Conservation (phyloP, 768 basidiomycete species). For the Boletus eberwhitei region DNA sequence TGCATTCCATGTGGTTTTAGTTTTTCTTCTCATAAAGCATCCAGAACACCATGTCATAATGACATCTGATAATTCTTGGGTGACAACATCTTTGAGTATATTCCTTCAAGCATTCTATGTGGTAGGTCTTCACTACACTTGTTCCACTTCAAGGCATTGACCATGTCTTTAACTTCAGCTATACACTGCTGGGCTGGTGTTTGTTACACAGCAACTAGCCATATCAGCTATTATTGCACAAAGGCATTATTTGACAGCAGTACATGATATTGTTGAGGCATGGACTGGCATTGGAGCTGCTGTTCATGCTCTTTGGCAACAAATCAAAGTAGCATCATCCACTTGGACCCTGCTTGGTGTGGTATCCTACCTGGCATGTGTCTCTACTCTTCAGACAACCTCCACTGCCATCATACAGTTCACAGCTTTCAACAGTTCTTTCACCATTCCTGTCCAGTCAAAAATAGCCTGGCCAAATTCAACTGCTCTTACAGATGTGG, state of each 20-base stretch:
- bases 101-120: constrained; percentile 3
- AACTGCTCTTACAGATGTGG: not conserved
- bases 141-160: not conserved
- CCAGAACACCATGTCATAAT: not conserved
- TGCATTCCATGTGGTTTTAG: not conserved
- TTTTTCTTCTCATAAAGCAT: not conserved
- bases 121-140: not conserved
- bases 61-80: not conserved
- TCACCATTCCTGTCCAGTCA: not conserved
- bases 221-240: not conserved
- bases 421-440: constrained; percentile 6
- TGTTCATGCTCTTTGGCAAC: constrained; percentile 11
- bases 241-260: constrained; percentile 13
- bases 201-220: constrained; percentile 19
- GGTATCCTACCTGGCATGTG: constrained; percentile 12
- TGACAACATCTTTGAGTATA: not conserved
- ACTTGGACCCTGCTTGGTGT: constrained; percentile 10
- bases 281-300: constrained; percentile 27
- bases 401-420: constrained; percentile 24
- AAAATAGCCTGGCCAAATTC: constrained; percentile 6
- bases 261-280: constrained; percentile 19
- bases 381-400: constrained; percentile 20
- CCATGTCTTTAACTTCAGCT: not conserved
- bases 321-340: constrained; percentile 12
- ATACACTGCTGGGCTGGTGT: constrained; percentile 18